Evolutionary conservation across 2,329 filamentous ascomycete genomes (phyloP), one percentile per base, ranked within the genome.

Genomic region (Scedosporium dehoogii): DNA sequence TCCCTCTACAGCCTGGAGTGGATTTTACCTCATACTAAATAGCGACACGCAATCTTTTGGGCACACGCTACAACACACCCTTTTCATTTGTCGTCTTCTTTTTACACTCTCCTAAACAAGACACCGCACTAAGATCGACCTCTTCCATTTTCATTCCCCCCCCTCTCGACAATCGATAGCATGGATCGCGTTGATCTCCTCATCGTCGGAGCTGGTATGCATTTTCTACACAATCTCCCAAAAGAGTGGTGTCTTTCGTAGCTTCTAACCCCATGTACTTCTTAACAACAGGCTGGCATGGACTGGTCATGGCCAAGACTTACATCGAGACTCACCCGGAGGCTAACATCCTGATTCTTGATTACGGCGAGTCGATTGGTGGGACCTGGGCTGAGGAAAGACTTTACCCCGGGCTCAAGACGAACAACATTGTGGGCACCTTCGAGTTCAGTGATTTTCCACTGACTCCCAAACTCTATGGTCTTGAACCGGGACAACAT

Each of bases 361-460:
- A 66, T 16, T 48, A 55, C 18, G 57, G 44, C 25, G 12, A 56
- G 5, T 62, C 55, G 6, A 33, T 65, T 21, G 64, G 65, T 16
- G 65, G 65, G 10, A 63, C 60, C 12, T 66, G 65, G 65, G 62
- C 65, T 2, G 58, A 61, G 4, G 53, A 66, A 18, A 61, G 63
- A 6, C 53, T 64, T 12, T 66, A 66, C 23, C 62, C 63, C 5
- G 64, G 64, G 6, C 56, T 66, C 27, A 66, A 66, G 42, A 64
- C 61, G 27, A 66, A 66, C 29, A 65, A 65, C 61, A 21, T 65
- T 4, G n/a, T 65, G 16, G 63, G 64, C 16, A 62, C 51, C 18
- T 66, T 62, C 41, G 64, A 66, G 53, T 65, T 58, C 16, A 63
- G 61, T 12, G 65, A 65, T 29, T 66, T 63, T 29, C 64, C 65